These are phyloP conservation scores for Exobasidium rhododendri DNA, from an alignment of 1,284 basidiomycete genomes.

Conservation along the genomic window DNA sequence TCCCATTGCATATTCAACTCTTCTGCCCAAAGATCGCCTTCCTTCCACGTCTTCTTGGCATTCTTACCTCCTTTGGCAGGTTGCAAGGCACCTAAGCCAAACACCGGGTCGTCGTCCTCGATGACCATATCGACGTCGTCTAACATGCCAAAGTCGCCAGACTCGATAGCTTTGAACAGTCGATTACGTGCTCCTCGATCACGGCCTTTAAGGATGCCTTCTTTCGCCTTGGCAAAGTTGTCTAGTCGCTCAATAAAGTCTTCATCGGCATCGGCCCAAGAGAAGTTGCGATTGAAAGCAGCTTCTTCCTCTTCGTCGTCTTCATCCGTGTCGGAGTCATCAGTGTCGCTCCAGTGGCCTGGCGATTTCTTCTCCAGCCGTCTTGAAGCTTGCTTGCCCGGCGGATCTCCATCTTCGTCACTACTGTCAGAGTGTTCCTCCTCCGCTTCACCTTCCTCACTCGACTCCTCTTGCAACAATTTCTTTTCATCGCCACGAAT, in stretches of 20 bases:
- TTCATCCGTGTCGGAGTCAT: constrained; percentile 18
- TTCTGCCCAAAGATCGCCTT: constrained; percentile 62
- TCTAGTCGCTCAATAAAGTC: constrained; percentile 65
- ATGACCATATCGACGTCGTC: constrained; percentile 12
- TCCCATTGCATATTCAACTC: constrained; percentile 73
- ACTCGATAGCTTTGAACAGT: constrained; percentile 65
- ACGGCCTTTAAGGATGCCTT: constrained; percentile 13
- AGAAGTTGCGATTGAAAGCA: constrained; percentile 52
- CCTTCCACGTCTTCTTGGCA: constrained; percentile 60
- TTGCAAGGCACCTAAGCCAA: constrained; percentile 21
- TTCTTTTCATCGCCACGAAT: constrained; percentile 21
- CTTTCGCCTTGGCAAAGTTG: constrained; percentile 17
- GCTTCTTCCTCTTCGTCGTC: constrained; percentile 34
- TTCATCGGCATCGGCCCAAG: constrained; percentile 67
- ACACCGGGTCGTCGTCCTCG: constrained; percentile 20
- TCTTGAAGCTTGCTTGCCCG: background rate
- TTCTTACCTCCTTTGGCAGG: constrained; percentile 6
- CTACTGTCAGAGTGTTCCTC: too few species aligned
- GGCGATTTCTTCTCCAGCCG: background rate
- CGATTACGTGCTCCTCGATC: constrained; percentile 60
- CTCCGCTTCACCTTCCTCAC: background rate
- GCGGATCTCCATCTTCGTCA: too few species aligned
- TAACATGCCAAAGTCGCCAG: constrained; percentile 62
- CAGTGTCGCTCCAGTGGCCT: too few species aligned
- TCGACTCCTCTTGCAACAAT: constrained; percentile 17